Conservation (phyloP, 2,329 filamentous ascomycete species). For the Penicillium sumatraense region DNA sequence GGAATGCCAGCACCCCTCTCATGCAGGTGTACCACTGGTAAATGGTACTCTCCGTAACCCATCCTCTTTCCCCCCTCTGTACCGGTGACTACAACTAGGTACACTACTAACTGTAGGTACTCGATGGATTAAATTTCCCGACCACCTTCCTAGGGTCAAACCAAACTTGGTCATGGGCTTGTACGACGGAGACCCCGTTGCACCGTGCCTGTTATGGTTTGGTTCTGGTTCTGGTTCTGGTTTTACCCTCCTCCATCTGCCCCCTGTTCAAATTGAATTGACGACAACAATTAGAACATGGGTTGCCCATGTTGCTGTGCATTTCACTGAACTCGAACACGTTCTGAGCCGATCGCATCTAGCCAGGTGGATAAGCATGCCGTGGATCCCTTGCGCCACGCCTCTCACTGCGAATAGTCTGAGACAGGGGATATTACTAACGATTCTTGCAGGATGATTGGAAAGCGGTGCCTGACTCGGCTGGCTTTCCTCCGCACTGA, state of each 20-base stretch:
- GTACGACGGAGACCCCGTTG: not conserved
- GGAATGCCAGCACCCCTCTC: constrained; percentile 28
- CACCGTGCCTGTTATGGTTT: not conserved
- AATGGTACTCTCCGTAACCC: constrained; percentile 6
- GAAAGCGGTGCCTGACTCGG: not conserved
- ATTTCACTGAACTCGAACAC: not conserved
- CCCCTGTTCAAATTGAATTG: not conserved
- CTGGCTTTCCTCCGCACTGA: not conserved
- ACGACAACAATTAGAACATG: not conserved
- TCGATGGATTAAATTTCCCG: constrained; percentile 12
- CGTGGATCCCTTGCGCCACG: constrained; percentile 21
- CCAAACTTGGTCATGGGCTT: not conserved
- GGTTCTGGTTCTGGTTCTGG: not conserved
- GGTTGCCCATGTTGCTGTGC: not conserved
- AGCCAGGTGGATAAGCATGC: constrained; percentile 11
- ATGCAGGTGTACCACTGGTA: constrained; percentile 19
- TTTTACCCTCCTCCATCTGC: not conserved
- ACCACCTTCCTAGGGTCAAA: not conserved
- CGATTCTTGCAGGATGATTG: constrained; percentile 7
- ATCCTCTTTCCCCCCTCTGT: no score
- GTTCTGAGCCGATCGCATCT: not conserved
- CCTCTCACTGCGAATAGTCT: constrained; percentile 17
- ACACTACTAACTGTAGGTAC: not conserved
- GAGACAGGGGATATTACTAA: constrained; percentile 20
- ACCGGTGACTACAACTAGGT: constrained; percentile 5